A percentile compares a stretch with the other conserved stretches of the same genome.
These are phyloP conservation scores for Coemansia sp. DNA, from an alignment of 192 early-diverging fungal genomes.

Conservation along the genomic window DNA sequence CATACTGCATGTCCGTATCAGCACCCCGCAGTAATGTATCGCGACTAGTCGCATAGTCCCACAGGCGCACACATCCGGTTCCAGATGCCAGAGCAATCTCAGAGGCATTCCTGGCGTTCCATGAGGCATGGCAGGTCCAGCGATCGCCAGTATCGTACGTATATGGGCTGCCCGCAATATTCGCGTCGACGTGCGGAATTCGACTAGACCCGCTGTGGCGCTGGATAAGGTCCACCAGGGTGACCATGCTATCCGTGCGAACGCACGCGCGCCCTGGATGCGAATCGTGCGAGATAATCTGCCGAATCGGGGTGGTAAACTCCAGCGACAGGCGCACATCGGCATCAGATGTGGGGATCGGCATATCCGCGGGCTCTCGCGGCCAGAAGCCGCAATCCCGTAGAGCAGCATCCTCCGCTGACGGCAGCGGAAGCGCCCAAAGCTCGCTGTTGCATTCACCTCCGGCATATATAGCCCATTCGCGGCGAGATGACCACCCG, in stretches of 20 bases:
- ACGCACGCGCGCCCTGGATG: slow-evolving; percentile 33
- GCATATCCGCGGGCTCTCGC: not conserved
- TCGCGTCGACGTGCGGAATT: slow-evolving; percentile 4
- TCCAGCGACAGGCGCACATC: slow-evolving; percentile 14
- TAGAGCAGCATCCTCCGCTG: not conserved
- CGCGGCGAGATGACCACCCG: slow-evolving; percentile 26
- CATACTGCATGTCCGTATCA: not conserved
- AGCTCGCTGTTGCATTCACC: slow-evolving; percentile 38
- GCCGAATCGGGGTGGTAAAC: slow-evolving; percentile 41
- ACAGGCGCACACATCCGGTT: slow-evolving; percentile 27
- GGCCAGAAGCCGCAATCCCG: not conserved
- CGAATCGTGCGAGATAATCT: slow-evolving; percentile 10
- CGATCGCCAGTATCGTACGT: slow-evolving; percentile 33
- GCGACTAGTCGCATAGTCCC: slow-evolving; percentile 21
- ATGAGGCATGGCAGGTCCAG: slow-evolving; percentile 35
- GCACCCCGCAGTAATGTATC: slow-evolving; percentile 10
- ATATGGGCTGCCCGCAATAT: slow-evolving; percentile 16
- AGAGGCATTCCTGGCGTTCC: slow-evolving; percentile 31
- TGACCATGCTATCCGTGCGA: slow-evolving; percentile 45
- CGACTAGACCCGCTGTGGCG: not conserved
- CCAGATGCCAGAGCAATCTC: slow-evolving; percentile 40
- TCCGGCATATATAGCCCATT: slow-evolving; percentile 34
- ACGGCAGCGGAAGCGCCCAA: slow-evolving; percentile 27
- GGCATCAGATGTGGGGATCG: not conserved
- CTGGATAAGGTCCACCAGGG: slow-evolving; percentile 11